Base-by-base conservation (phyloP, 345 rosid genomes). In the Diplotaxis tenuifolia region DNA sequence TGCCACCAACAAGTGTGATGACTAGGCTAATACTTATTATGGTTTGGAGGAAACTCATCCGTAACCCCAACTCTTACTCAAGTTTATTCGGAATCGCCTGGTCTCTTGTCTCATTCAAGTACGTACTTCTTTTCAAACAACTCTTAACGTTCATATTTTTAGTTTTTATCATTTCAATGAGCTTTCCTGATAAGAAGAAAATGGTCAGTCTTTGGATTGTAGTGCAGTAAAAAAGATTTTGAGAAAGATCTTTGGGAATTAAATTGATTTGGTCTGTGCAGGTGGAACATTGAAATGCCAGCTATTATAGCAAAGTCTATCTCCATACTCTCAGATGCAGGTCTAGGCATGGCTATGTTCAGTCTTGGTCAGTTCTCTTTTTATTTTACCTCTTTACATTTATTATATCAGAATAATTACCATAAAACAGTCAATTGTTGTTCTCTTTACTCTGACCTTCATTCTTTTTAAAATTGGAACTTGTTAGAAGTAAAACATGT, bases 311-410 rank as follows among this genome's bases (percentile, higher is more conserved):
- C 99, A 12, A 86, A 90, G 81, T 95, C 99, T 79, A 95, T 95
- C 70, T 86, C 99, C 62, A 95, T 95, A 66, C 92, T 95, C 83
- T 95, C 99, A 81, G 98, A 95, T 86, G 99, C 99, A 75, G 99
- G 99, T 58, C 94, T 95, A 62, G 99, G 99, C 94, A 92, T 95
- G 99, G 99, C 99, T 70, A 95, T 95, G 99, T 95, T 95, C 90
- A 95, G 99, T 84, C 98, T 95, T 28, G 99, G 99, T 95, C 86
- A 92, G 99, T 87, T 59, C n/a, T n/a, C n/a, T 11, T 23, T 8
- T 7, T n/a, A 7, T 27, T 56, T 67, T 40, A 20, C 27, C 45
- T 54, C 23, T 73, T 67, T 68, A 2, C 65, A 66, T 73, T 53
- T 78, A 36, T 34, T 61, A 72, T 22, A 12, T 4, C 14, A 38